Evolutionary conservation across 306 rosid species (phyloP).

Genomic region (Cucurbita moschata): DNA sequence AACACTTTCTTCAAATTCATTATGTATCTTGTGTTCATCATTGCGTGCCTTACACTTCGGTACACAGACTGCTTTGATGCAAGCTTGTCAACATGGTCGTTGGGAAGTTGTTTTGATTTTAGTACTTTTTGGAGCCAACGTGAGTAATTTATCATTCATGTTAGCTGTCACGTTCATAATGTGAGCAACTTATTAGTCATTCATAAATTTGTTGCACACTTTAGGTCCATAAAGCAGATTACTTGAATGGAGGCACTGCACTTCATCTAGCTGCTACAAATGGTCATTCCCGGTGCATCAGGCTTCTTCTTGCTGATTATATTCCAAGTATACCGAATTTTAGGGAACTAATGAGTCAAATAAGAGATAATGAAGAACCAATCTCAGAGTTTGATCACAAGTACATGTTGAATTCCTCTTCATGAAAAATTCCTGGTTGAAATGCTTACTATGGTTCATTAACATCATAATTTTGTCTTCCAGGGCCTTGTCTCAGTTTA

Average conservation of each 20-base stretch:
- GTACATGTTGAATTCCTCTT: conserved; percentile 24
- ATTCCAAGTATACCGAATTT: conserved; percentile 64
- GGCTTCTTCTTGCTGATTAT: conserved; percentile 67
- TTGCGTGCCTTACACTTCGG: neutral
- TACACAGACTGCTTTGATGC: conserved; percentile 98
- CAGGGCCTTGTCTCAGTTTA: conserved; percentile 53
- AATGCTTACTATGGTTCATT: conserved; percentile 12
- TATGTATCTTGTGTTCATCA: neutral
- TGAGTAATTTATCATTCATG: conserved; percentile 15
- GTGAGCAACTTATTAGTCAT: neutral
- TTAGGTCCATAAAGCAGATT: conserved; percentile 82
- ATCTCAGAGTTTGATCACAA: conserved; percentile 44
- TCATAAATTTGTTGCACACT: neutral
- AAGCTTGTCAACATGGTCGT: conserved; percentile 97
- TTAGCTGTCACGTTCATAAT: neutral
- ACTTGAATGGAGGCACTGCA: conserved; percentile 89
- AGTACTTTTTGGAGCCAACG: conserved; percentile 57
- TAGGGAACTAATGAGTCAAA: conserved; percentile 35
- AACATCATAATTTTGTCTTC: conserved; percentile 12
- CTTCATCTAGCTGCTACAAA: conserved; percentile 89
- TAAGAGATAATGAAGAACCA: conserved; percentile 22
- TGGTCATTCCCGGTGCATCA: conserved; percentile 81
- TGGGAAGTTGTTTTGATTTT: conserved; percentile 92
- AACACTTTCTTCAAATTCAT: neutral
- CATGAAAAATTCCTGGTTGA: neutral